Evolutionary conservation across 148 eudicot species (phyloP).

Genomic region (Cornus controversa): DNA sequence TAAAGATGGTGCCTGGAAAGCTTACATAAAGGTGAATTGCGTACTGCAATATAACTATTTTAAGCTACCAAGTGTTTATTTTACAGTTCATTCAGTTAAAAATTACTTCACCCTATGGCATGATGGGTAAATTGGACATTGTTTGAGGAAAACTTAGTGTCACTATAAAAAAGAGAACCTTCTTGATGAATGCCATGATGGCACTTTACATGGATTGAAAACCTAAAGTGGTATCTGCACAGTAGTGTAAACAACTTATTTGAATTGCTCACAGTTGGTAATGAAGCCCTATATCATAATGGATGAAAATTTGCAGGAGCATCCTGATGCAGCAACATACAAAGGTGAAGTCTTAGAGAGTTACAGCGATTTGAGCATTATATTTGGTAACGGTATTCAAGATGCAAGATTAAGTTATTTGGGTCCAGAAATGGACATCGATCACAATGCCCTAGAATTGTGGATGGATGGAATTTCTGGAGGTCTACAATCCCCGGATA

Average conservation of each 20-base stretch:
- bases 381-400: not conserved
- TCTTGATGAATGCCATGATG: not conserved
- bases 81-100: not conserved
- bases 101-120: no score
- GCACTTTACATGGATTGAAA: not conserved
- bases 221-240: not conserved
- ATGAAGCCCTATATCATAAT: not conserved
- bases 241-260: not conserved
- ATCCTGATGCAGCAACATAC: not conserved
- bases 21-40: conserved; percentile 7
- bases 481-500: not conserved
- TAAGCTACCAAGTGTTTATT: no score
- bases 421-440: not conserved
- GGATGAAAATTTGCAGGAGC: conserved; percentile 8
- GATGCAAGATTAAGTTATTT: not conserved
- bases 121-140: no score
- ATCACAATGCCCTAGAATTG: not conserved
- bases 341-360: conserved; percentile 6
- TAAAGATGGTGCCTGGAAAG: conserved; percentile 10
- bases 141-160: not conserved
- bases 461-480: conserved; percentile 6
- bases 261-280: not conserved
- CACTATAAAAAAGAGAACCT: no score
- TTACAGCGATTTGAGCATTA: conserved; percentile 2
- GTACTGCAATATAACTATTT: not conserved